Evolutionary conservation across 2,329 filamentous ascomycete genomes (phyloP).

Genomic region (Talaromyces sp.): DNA sequence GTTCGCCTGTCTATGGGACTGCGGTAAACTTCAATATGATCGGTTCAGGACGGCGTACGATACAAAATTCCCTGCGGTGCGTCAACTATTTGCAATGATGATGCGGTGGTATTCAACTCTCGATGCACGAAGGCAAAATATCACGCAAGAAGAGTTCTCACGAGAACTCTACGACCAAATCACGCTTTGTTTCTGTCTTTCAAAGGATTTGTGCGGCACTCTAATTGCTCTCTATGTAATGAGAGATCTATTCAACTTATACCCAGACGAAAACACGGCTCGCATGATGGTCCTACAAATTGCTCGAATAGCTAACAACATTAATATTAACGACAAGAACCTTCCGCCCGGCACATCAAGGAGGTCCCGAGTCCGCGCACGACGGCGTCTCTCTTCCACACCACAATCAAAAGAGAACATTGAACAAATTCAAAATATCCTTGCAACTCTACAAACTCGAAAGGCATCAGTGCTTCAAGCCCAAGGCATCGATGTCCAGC

Average conservation of each 20-base stretch:
- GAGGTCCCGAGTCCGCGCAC: conserved; percentile 23
- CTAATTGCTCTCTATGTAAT: conserved; percentile 47
- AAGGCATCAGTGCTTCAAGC: conserved; percentile 29
- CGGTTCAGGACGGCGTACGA: conserved; percentile 44
- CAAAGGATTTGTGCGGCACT: conserved; percentile 45
- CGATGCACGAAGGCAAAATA: conserved; percentile 25
- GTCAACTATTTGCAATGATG: conserved; percentile 47
- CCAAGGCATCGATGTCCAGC: conserved; percentile 30
- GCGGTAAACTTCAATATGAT: conserved; percentile 46
- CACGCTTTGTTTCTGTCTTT: conserved; percentile 48
- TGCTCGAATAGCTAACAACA: conserved; percentile 34
- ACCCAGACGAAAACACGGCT: conserved; percentile 44
- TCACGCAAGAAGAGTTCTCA: conserved; percentile 37
- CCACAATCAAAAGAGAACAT: conserved; percentile 44
- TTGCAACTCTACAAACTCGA: conserved; percentile 39
- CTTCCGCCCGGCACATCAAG: conserved; percentile 28
- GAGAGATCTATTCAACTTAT: conserved; percentile 39
- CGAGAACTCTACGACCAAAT: conserved; percentile 50
- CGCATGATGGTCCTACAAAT: conserved; percentile 48
- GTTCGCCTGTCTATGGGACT: conserved; percentile 62
- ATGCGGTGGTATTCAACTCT: conserved; percentile 40
- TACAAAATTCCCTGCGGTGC: conserved; percentile 41
- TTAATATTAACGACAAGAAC: neutral
- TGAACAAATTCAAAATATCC: conserved; percentile 39
- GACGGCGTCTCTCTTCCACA: conserved; percentile 37